A percentile compares a stretch with the other conserved stretches of the same genome.
phyloP scores from a whole-genome alignment of 139 green algal genomes.

The Marvania coccoides region DNA sequence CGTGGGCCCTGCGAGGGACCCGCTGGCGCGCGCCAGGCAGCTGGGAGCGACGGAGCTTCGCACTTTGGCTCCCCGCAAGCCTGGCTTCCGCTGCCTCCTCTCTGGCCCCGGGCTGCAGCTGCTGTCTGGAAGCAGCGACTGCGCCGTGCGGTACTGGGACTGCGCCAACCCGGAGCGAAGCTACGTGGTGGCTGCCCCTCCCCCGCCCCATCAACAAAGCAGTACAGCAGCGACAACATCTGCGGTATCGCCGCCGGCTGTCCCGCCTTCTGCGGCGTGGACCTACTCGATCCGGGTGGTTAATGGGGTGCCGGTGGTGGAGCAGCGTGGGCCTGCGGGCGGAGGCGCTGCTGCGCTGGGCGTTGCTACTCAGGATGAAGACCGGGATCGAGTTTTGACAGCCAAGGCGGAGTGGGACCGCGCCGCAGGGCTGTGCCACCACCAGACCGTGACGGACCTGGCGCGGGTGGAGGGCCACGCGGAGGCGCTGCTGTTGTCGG shows the following conservation, averaged over 20 bases:
- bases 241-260: not conserved
- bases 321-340: constrained; percentile 33
- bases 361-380: not conserved
- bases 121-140: constrained; percentile 60
- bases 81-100: constrained; percentile 42
- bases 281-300: constrained; percentile 25
- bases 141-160: constrained; percentile 55
- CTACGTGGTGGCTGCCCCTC: constrained; percentile 55
- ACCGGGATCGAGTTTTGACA: not conserved
- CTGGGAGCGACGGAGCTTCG: constrained; percentile 35
- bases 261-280: not conserved
- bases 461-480: constrained; percentile 23
- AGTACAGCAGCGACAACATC: constrained; percentile 19
- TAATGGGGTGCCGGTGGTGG: constrained; percentile 46
- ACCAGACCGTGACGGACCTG: constrained; percentile 50
- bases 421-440: constrained; percentile 35
- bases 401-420: constrained; percentile 7
- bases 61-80: not conserved
- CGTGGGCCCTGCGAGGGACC: constrained; percentile 4
- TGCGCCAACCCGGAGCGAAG: constrained; percentile 32
- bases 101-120: constrained; percentile 42
- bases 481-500: constrained; percentile 60
- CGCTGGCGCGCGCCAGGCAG: constrained; percentile 9
- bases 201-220: constrained; percentile 8
- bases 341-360: not conserved